phyloP scores from a whole-genome alignment of 1,139 yeast genomes.

The Pichia sp. region DNA sequence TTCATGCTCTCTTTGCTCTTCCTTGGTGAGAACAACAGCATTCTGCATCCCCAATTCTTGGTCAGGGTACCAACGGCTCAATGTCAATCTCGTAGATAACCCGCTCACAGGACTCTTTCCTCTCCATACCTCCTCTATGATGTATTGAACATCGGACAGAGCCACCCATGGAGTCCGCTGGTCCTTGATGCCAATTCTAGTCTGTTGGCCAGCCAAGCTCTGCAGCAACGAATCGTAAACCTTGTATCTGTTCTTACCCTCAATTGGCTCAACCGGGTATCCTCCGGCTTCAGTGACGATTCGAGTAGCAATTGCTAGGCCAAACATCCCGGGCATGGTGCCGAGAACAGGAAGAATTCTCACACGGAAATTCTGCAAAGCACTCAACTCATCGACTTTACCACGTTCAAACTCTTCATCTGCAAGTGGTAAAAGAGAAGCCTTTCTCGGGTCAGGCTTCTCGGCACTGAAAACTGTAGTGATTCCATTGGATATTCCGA shows the following conservation, averaged over 20 bases:
- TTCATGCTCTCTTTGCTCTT: constrained; percentile 80
- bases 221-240: constrained; percentile 79
- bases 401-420: constrained; percentile 79
- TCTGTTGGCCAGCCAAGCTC: constrained; percentile 81
- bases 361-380: constrained; percentile 84
- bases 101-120: constrained; percentile 92
- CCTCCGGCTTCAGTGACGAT: constrained; percentile 76
- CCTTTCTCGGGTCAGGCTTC: constrained; percentile 94
- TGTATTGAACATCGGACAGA: constrained; percentile 67
- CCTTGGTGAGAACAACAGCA: constrained; percentile 81
- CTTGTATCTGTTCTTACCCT: constrained; percentile 85
- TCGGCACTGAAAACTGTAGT: constrained; percentile 92
- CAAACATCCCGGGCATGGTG: constrained; percentile 95
- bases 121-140: constrained; percentile 87
- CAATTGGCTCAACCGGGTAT: constrained; percentile 82
- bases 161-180: constrained; percentile 67
- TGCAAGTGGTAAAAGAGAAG: constrained; percentile 75
- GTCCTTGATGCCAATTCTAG: constrained; percentile 64
- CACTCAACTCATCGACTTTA: constrained; percentile 79
- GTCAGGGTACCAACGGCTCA: constrained; percentile 78
- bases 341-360: constrained; percentile 93
- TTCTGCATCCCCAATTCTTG: constrained; percentile 60
- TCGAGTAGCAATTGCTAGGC: constrained; percentile 82
- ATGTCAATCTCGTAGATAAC: constrained; percentile 68
- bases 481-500: constrained; percentile 71